Conservation (phyloP, 179 eudicot species). For the Nepenthes alata region DNA sequence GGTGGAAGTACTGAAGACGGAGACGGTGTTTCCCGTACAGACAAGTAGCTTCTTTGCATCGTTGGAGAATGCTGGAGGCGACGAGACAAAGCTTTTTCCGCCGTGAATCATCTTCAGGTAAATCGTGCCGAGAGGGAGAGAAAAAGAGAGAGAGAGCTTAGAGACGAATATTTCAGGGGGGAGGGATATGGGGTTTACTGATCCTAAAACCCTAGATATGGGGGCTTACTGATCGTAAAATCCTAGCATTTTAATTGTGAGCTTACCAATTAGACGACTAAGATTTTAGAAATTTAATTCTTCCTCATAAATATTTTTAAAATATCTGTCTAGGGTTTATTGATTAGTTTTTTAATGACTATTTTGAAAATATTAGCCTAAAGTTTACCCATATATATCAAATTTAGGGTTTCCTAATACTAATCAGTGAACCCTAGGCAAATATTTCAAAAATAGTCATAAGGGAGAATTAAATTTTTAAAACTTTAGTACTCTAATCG, state of each 20-base stretch:
- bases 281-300: too few species aligned
- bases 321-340: neutral
- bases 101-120: constrained; percentile 46
- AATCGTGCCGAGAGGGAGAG: neutral
- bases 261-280: too few species aligned
- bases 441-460: too few species aligned
- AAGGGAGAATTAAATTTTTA: too few species aligned
- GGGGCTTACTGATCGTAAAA: neutral
- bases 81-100: constrained; percentile 59
- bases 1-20: constrained; percentile 72
- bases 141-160: neutral
- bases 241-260: too few species aligned
- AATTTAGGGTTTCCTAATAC: too few species aligned
- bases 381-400: too few species aligned
- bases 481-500: too few species aligned
- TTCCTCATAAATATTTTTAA: too few species aligned
- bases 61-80: constrained; percentile 73
- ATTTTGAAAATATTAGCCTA: neutral
- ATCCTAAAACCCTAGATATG: neutral
- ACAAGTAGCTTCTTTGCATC: constrained; percentile 60
- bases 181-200: neutral
- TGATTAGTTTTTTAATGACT: neutral
- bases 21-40: constrained; percentile 64
- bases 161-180: neutral
- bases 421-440: too few species aligned